Evolutionary conservation across 2,329 filamentous ascomycete species (phyloP), one percentile per base, ranked within the genome.

Genomic region (Neopestalotiopsis sp.): DNA sequence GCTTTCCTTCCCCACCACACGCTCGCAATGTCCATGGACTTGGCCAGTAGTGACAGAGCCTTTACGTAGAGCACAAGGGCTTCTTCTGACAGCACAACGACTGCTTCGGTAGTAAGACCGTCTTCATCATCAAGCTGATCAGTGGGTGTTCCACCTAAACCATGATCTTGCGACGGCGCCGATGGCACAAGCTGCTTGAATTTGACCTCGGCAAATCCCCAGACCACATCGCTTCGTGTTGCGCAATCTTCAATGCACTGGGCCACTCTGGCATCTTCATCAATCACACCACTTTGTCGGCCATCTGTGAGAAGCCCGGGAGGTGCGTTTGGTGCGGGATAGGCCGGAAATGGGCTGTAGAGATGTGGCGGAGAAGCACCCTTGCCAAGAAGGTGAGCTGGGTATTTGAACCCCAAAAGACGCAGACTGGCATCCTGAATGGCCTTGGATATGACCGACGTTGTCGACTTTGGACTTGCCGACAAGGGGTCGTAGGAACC

Each of bases 191-290:
- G 87, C 80, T 99, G 96, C 80, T 97, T 96, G 81, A 97, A 98
- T 81, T 99, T 99, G 77, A 99, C 95, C 81, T 99, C 95, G 5
- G 96, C 96, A 80, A 99, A 98, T 3, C 95, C 95, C 78, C 95
- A 99, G 2, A 99, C 95, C 60, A 98, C 96, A 79, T 99, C 95
- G 77, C 95, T 98, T 52, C 95, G 88, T 40, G 94, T 96, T 1
- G 96, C 96, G 72, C 94, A 92, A 74, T 98, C 95, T 79, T 99
- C 95, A 68, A 98, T 94, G 59, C 89, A 88, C 75, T 94, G 92
- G 2, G 95, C 90, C 56, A 93, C 90, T 72, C 89, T 89, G 17
- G 87, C 85, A 77, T 98, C 96, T 76, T 98, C 95, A 72, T 98
- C 94, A 24, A 90, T 82, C 3, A 87, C 86, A 3, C 83, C 80